Conservation (phyloP, 768 basidiomycete genomes). For the Boletus subcaerulescens region DNA sequence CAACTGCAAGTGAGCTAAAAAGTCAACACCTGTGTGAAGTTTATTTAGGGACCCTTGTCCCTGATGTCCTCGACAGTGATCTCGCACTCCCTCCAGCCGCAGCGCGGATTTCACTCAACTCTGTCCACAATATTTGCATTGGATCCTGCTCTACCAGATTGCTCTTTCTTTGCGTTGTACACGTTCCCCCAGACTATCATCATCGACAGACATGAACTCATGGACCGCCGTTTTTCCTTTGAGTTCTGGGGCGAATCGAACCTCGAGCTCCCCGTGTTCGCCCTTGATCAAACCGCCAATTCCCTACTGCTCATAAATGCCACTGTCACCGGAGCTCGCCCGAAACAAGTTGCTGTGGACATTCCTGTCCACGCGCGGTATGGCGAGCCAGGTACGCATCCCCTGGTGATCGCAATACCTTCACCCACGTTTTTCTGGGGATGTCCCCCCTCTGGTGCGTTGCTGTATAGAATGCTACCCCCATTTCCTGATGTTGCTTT, state of each 20-base stretch:
- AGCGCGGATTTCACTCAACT: slow-evolving; percentile 31
- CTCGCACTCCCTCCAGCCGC: slow-evolving; percentile 21
- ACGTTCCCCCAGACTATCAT: slow-evolving; percentile 40
- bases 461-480: not conserved
- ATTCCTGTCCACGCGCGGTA: slow-evolving; percentile 48
- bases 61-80: slow-evolving; percentile 17
- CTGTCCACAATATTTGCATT: slow-evolving; percentile 22
- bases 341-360: slow-evolving; percentile 21
- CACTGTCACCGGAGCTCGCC: slow-evolving; percentile 6
- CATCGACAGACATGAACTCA: slow-evolving; percentile 45
- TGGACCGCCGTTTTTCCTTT: slow-evolving; percentile 31
- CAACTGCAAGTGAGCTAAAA: not conserved
- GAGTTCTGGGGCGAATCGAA: slow-evolving; percentile 37
- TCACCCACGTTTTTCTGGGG: slow-evolving; percentile 34
- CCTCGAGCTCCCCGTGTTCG: slow-evolving; percentile 43
- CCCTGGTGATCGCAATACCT: slow-evolving; percentile 22
- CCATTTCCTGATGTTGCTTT: slow-evolving; percentile 2
- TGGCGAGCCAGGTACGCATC: slow-evolving; percentile 25
- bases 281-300: slow-evolving; percentile 25
- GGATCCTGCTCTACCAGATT: slow-evolving; percentile 9
- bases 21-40: not conserved
- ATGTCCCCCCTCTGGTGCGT: slow-evolving; percentile 28
- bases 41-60: not conserved
- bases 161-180: slow-evolving; percentile 34
- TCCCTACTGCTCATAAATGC: slow-evolving; percentile 34